Evolutionary conservation across 2,329 filamentous ascomycete genomes (phyloP).

Genomic region (Colletotrichum tofieldiae): DNA sequence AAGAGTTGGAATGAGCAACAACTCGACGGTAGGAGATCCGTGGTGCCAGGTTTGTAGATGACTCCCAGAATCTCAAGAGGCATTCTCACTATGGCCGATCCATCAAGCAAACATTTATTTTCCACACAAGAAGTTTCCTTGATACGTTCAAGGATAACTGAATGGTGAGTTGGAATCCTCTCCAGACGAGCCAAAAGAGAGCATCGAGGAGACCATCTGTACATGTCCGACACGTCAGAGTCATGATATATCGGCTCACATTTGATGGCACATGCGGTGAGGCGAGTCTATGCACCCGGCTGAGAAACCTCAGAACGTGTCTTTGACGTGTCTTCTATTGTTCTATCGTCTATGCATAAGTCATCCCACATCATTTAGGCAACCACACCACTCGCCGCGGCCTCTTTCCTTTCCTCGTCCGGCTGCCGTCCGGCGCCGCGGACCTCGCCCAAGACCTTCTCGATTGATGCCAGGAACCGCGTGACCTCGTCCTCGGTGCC

Average conservation of each 20-base stretch:
- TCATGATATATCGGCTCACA: neutral
- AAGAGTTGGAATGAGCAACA: neutral
- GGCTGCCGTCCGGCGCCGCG: conserved; percentile 48
- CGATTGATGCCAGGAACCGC: conserved; percentile 80
- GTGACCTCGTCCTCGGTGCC: conserved; percentile 91
- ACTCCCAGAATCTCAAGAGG: no score
- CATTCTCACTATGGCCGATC: neutral
- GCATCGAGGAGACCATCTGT: neutral
- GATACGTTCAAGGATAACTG: neutral
- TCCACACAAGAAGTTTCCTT: no score
- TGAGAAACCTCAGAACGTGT: neutral
- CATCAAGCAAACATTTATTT: neutral
- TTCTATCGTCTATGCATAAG: conserved; percentile 34
- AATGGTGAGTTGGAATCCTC: neutral
- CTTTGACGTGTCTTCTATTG: conserved; percentile 1
- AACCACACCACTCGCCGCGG: conserved; percentile 54
- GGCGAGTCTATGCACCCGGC: no score
- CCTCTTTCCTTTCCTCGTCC: conserved; percentile 56
- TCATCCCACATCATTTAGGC: conserved; percentile 48
- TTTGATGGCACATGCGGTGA: neutral
- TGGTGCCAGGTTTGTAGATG: neutral
- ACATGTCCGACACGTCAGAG: neutral
- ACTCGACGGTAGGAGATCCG: neutral
- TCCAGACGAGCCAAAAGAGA: neutral
- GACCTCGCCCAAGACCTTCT: conserved; percentile 64